Conservation (phyloP, 2,329 filamentous ascomycete species). For the Pseudogymnoascus sp. region DNA sequence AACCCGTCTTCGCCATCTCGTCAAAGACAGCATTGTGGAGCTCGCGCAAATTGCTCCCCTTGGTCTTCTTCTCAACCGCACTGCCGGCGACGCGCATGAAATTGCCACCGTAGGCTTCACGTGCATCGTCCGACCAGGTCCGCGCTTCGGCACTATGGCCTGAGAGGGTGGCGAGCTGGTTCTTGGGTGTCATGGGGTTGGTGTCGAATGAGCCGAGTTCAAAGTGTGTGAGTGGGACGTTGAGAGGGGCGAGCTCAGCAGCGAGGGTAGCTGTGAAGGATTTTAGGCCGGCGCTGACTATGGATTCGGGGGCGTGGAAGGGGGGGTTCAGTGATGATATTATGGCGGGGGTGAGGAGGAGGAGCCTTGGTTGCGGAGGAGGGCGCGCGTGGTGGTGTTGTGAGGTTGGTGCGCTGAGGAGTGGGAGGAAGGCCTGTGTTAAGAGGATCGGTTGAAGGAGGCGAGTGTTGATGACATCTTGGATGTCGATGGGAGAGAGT, state of each 20-base stretch:
- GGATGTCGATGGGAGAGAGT: slow-evolving; percentile 74
- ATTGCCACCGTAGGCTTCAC: slow-evolving; percentile 54
- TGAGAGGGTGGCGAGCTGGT: slow-evolving; percentile 31
- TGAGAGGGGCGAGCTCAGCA: slow-evolving; percentile 67
- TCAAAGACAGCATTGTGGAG: slow-evolving; percentile 88
- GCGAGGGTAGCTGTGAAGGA: slow-evolving; percentile 76
- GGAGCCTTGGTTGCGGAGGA: slow-evolving; percentile 48
- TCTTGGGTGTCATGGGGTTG: slow-evolving; percentile 43
- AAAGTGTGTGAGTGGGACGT: slow-evolving; percentile 75
- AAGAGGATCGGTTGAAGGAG: slow-evolving; percentile 83
- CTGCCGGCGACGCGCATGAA: slow-evolving; percentile 52
- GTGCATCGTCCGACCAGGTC: slow-evolving; percentile 54
- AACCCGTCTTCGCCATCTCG: slow-evolving; percentile 61
- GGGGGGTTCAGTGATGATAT: slow-evolving; percentile 72
- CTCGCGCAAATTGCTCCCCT: slow-evolving; percentile 58
- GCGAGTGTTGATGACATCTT: slow-evolving; percentile 86
- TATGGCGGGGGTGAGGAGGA: slow-evolving; percentile 73
- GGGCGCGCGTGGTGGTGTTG: slow-evolving; percentile 20
- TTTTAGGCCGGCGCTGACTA: slow-evolving; percentile 76
- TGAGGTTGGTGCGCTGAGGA: slow-evolving; percentile 53
- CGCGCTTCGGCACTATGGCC: slow-evolving; percentile 47
- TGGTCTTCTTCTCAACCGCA: slow-evolving; percentile 15
- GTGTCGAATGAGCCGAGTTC: slow-evolving; percentile 87
- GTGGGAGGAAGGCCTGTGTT: slow-evolving; percentile 79
- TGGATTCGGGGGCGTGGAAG: slow-evolving; percentile 78